phyloP scores from a whole-genome alignment of 371 early-diverging fungal genomes.

The Chytridiales sp. region DNA sequence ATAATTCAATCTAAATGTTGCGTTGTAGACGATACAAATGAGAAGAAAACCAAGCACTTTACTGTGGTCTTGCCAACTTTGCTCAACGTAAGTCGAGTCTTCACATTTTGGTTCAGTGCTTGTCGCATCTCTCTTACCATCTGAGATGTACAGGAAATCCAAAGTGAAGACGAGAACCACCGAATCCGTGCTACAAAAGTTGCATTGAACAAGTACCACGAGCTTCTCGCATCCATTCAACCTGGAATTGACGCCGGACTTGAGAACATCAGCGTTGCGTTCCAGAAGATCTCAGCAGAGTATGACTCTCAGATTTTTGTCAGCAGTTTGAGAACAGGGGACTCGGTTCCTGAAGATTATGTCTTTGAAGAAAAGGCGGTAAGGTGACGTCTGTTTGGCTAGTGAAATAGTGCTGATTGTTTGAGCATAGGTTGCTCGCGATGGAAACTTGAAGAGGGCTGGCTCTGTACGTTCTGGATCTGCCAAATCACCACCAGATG shows the following conservation, averaged over 20 bases:
- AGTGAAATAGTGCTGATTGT: too few species aligned
- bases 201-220: slow-evolving; percentile 30
- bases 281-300: slow-evolving; percentile 28
- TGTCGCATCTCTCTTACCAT: neutral
- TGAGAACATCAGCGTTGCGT: slow-evolving; percentile 27
- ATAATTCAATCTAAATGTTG: neutral
- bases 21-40: slow-evolving; percentile 35
- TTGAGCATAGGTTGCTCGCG: too few species aligned
- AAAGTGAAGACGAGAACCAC: slow-evolving; percentile 38
- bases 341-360: slow-evolving; percentile 36
- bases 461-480: too few species aligned
- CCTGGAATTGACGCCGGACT: slow-evolving; percentile 20
- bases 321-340: slow-evolving; percentile 25
- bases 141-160: slow-evolving; percentile 26
- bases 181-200: slow-evolving; percentile 28
- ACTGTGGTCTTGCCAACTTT: slow-evolving; percentile 27
- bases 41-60: slow-evolving; percentile 36
- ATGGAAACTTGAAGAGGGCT: too few species aligned
- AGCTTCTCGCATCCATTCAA: slow-evolving; percentile 22
- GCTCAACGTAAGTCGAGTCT: slow-evolving; percentile 36
- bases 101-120: slow-evolving; percentile 3
- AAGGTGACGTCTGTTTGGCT: too few species aligned
- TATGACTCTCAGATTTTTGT: slow-evolving; percentile 39
- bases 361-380: slow-evolving; percentile 42
- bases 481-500: neutral